Percentiles rank a stretch among this genome's conserved stretches.
phyloP scores from a whole-genome alignment of 2,329 filamentous ascomycete genomes.

The Chaetomium strumarium region DNA sequence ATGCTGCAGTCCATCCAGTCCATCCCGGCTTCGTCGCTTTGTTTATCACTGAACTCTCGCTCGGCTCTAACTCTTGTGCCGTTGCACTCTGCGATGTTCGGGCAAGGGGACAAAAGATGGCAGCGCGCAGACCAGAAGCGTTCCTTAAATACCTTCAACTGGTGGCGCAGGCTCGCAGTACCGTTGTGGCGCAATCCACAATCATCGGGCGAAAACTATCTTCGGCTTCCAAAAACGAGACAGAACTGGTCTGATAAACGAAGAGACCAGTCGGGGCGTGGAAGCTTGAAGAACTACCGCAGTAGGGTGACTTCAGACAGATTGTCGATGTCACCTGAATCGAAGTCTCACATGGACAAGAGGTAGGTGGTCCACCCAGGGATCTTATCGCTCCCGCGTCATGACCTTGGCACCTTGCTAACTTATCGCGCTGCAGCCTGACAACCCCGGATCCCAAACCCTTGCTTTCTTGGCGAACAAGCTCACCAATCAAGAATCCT shows the following conservation, averaged over 20 bases:
- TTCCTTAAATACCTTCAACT: not conserved
- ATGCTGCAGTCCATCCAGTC: conserved; percentile 70
- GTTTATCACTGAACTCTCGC: not conserved
- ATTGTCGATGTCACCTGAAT: conserved; percentile 11
- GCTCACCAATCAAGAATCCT: conserved; percentile 2
- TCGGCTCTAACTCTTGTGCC: not conserved
- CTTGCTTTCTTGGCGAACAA: not conserved
- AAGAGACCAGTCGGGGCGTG: not conserved
- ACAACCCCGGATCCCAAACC: not conserved
- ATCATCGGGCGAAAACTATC: not conserved
- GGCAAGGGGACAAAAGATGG: not conserved
- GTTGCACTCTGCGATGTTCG: not conserved
- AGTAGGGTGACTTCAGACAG: conserved; percentile 6
- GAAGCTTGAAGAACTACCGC: conserved; percentile 1
- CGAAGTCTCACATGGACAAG: not conserved
- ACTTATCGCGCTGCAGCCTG: conserved; percentile 3
- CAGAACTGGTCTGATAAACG: not conserved
- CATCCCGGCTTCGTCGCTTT: conserved; percentile 38
- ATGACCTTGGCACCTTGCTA: not conserved
- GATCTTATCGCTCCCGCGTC: conserved; percentile 4
- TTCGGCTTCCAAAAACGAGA: not conserved
- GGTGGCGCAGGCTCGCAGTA: conserved; percentile 7
- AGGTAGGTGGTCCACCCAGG: not conserved
- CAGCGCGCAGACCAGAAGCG: not conserved
- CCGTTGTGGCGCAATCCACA: not conserved